Base-by-base conservation (phyloP, 192 early-diverging fungal genomes). In the Oehlia diaphana region DNA sequence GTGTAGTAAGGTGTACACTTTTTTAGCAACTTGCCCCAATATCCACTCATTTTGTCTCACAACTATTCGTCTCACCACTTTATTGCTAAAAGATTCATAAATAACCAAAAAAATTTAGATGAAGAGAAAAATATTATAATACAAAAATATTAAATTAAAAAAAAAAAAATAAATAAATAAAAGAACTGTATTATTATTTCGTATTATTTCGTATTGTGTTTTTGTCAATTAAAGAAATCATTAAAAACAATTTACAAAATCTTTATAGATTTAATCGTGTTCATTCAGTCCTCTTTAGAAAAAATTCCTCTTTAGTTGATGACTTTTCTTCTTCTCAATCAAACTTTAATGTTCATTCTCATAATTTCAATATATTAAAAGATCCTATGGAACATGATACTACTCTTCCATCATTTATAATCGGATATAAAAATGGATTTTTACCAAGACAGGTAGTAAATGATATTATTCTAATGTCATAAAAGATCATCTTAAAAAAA, bases 371-470 rank as follows among this genome's bases (percentile, higher is more conserved):
- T 1, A 80, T 89, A 61, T 72, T 89, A 13, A 82, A 83, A 14
- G 87, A 87, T 35, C 72, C 78, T n/a, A 67, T 84, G 44, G 63
- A 79, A 63, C 74, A 89, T 39, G 86, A 89, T 80, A 82, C 81
- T 28, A 77, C 79, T 12, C 79, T 86, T 75, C 89, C 88, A 9
- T 81, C 81, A 10, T 90, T 90, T 79, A 88, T 86, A 82, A 88
- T 90, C 49, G 89, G 89, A 13, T 87, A 83, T 9, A 80, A 84
- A 61, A 90, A 90, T 64, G 89, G 89, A 7, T 90, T 90, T 76
- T 76, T 90, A 47, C 89, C 89, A 53, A 84, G 89, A 66, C 85
- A 82, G 70, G 83, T 82, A 47, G 10, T 31, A 31, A 31, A 31
- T 26, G 26, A 26, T 26, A 31, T 31, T 31, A 2, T 31, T 31